These are phyloP conservation scores for Puccinia brachypodii DNA, from an alignment of 1,284 basidiomycete species.

Conservation along the genomic window DNA sequence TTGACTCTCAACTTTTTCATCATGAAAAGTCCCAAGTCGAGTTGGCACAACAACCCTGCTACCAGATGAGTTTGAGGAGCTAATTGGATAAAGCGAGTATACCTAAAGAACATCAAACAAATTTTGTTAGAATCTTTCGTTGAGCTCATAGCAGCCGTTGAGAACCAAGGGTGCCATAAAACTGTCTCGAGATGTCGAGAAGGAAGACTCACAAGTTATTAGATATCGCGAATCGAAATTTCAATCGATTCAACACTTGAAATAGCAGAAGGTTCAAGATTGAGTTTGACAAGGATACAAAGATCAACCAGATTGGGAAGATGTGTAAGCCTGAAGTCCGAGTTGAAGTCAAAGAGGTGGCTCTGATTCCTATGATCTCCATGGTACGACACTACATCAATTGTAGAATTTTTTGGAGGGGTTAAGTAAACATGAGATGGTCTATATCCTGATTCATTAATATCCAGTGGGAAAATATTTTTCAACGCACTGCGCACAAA, in stretches of 20 bases:
- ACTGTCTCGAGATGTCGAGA: not conserved
- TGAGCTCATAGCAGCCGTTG: not conserved
- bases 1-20: conserved; percentile 31
- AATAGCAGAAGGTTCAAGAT: conserved; percentile 23
- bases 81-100: conserved; percentile 7
- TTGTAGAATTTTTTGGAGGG: not conserved
- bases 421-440: not conserved
- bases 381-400: conserved; percentile 25
- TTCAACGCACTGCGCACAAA: conserved; percentile 21
- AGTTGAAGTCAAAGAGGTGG: not conserved
- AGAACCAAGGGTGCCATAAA: not conserved
- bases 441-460: not conserved
- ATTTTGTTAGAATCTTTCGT: not conserved
- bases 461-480: not conserved
- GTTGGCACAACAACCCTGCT: conserved; percentile 5
- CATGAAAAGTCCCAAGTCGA: conserved; percentile 21
- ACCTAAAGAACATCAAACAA: not conserved
- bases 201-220: conserved; percentile 24
- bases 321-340: conserved; percentile 14
- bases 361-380: conserved; percentile 27
- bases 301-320: conserved; percentile 31
- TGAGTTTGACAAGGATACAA: conserved; percentile 13
- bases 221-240: conserved; percentile 11
- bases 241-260: conserved; percentile 19
- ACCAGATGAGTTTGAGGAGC: conserved; percentile 30